Evolutionary conservation across 2,329 filamentous ascomycete genomes (phyloP).

Genomic region (Aspergillus ochraceus): DNA sequence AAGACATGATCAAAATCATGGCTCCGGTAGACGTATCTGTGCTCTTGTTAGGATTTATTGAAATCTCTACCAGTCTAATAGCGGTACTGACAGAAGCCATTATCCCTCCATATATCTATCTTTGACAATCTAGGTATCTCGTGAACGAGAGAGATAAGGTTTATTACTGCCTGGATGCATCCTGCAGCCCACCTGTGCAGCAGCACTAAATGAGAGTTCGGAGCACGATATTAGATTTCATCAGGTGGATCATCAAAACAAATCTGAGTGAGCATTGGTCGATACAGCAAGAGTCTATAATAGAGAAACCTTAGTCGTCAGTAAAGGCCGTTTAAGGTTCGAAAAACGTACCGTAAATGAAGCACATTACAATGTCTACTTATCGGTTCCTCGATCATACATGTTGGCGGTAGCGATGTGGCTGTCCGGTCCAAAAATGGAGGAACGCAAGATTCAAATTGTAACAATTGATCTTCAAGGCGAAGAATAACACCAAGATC

Average conservation of each 20-base stretch:
- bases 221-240: not conserved
- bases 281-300: constrained; percentile 34
- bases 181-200: constrained; percentile 30
- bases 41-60: too few relatives aligned
- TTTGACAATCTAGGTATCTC: constrained; percentile 27
- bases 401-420: not conserved
- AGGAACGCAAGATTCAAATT: constrained; percentile 26
- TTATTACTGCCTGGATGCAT: constrained; percentile 32
- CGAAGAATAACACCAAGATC: constrained; percentile 29
- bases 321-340: too few relatives aligned
- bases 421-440: constrained; percentile 25
- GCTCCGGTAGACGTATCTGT: constrained; percentile 32
- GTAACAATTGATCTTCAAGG: constrained; percentile 26
- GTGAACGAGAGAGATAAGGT: constrained; percentile 32
- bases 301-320: constrained; percentile 29
- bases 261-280: constrained; percentile 35
- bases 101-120: constrained; percentile 41
- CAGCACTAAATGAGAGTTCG: constrained; percentile 16
- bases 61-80: too few relatives aligned
- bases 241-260: constrained; percentile 21
- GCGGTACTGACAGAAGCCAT: constrained; percentile 37
- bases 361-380: constrained; percentile 32
- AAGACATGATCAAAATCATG: constrained; percentile 33
- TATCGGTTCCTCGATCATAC: constrained; percentile 9
- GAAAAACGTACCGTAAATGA: constrained; percentile 24